These are phyloP conservation scores for Aphanoascus verrucosus DNA, from an alignment of 2,329 filamentous ascomycete species.

Conservation along the genomic window DNA sequence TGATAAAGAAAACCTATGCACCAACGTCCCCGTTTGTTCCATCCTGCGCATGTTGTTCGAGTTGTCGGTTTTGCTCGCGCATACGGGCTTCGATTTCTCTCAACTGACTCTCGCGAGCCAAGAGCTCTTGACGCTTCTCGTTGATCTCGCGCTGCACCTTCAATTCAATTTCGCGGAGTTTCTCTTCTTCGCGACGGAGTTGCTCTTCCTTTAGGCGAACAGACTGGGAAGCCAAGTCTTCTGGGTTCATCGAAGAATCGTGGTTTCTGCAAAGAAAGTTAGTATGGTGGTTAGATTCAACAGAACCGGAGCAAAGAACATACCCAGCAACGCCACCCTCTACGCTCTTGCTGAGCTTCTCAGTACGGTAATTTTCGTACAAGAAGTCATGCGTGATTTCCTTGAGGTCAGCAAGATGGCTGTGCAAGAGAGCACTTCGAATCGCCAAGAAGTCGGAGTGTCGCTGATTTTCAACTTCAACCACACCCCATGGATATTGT, in stretches of 20 bases:
- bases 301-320: slow-evolving; percentile 34
- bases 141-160: slow-evolving; percentile 99
- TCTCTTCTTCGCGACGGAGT: slow-evolving; percentile 97
- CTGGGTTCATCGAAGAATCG: slow-evolving; percentile 43
- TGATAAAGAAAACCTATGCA: background rate
- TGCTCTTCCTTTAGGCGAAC: slow-evolving; percentile 99
- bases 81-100: slow-evolving; percentile 98
- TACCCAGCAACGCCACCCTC: slow-evolving; percentile 82
- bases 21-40: slow-evolving; percentile 23
- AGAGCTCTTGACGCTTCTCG: slow-evolving; percentile 96
- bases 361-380: slow-evolving; percentile 99
- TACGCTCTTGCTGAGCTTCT: slow-evolving; percentile 99
- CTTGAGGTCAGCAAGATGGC: slow-evolving; percentile 95
- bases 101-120: slow-evolving; percentile 95
- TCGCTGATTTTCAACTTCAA: slow-evolving; percentile 97
- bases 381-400: slow-evolving; percentile 99
- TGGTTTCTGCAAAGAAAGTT: slow-evolving; percentile 11
- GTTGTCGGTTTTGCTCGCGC: slow-evolving; percentile 58
- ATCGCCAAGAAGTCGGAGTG: slow-evolving; percentile 98
- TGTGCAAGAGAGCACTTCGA: slow-evolving; percentile 90
- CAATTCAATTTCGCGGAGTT: slow-evolving; percentile 96
- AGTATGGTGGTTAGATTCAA: slow-evolving; percentile 6
- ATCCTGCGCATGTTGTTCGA: slow-evolving; percentile 16
- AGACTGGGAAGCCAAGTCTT: slow-evolving; percentile 91
- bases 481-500: slow-evolving; percentile 98